Evolutionary conservation across 306 rosid species (phyloP).

Genomic region (Cucumis cinereus): DNA sequence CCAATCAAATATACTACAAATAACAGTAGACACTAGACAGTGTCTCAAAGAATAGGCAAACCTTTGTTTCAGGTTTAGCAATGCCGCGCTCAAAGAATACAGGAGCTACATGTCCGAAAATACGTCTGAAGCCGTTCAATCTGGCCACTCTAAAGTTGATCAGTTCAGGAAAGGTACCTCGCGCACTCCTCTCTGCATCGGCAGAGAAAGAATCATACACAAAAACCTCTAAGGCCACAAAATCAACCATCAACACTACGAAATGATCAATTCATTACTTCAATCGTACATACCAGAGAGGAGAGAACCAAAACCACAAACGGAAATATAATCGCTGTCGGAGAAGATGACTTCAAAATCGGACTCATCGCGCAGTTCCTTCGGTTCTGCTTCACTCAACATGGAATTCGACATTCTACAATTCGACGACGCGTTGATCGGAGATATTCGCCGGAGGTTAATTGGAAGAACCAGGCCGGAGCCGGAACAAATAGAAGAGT

Average conservation of each 20-base stretch:
- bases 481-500: too few species aligned
- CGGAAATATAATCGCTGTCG: conserved; percentile 39
- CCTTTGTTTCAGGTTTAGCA: conserved; percentile 87
- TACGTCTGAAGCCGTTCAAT: conserved; percentile 64
- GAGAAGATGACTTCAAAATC: conserved; percentile 34
- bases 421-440: too few species aligned
- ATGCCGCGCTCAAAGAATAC: conserved; percentile 90
- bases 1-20: not conserved
- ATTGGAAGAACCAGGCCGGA: too few species aligned
- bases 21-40: not conserved
- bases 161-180: conserved; percentile 84
- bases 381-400: too few species aligned
- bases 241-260: not conserved
- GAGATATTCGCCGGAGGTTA: too few species aligned
- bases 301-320: conserved; percentile 90
- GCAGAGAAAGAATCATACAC: not conserved
- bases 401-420: too few species aligned
- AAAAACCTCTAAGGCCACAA: not conserved
- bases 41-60: conserved; percentile 10
- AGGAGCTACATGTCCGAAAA: conserved; percentile 74
- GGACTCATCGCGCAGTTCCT: conserved; percentile 43
- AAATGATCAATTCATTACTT: not conserved
- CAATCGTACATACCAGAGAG: conserved; percentile 48
- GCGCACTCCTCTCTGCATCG: conserved; percentile 60
- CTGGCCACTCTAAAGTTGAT: conserved; percentile 53